Conservation (phyloP, 768 basidiomycete genomes). For the Kwoniella bestiolae region DNA sequence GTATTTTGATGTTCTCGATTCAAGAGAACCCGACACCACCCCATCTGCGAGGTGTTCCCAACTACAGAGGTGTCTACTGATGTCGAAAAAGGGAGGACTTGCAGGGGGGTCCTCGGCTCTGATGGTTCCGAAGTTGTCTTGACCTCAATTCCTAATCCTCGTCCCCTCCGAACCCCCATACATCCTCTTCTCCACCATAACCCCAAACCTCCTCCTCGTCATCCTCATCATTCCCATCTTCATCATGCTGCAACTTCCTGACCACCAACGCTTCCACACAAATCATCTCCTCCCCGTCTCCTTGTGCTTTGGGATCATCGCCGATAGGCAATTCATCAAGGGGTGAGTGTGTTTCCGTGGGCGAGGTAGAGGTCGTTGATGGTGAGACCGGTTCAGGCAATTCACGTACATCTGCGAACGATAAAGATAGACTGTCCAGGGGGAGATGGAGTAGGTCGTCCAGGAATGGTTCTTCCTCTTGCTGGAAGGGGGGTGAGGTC, state of each 20-base stretch:
- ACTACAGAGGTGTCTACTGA: no score
- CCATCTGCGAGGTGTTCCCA: no score
- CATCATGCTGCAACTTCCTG: conserved; percentile 41
- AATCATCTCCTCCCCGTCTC: conserved; percentile 35
- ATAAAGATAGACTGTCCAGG: conserved; percentile 51
- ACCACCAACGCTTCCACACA: conserved; percentile 57
- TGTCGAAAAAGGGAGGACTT: no score
- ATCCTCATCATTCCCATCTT: conserved; percentile 18
- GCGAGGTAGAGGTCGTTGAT: neutral
- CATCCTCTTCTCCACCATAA: conserved; percentile 43
- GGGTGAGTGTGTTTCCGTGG: neutral
- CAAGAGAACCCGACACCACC: no score
- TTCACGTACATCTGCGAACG: conserved; percentile 48
- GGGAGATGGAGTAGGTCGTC: conserved; percentile 46
- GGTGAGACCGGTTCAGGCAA: conserved; percentile 14
- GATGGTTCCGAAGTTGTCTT: neutral
- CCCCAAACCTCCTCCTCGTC: conserved; percentile 28
- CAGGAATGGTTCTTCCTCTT: conserved; percentile 25
- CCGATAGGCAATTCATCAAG: neutral
- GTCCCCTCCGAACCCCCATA: conserved; percentile 47
- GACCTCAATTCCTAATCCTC: conserved; percentile 22
- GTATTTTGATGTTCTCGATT: no score
- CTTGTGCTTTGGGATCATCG: conserved; percentile 4
- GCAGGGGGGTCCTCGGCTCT: no score
- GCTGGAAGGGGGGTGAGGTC: conserved; percentile 30